Conservation (phyloP, 2,329 filamentous ascomycete genomes). For the Aspergillus ruber region DNA sequence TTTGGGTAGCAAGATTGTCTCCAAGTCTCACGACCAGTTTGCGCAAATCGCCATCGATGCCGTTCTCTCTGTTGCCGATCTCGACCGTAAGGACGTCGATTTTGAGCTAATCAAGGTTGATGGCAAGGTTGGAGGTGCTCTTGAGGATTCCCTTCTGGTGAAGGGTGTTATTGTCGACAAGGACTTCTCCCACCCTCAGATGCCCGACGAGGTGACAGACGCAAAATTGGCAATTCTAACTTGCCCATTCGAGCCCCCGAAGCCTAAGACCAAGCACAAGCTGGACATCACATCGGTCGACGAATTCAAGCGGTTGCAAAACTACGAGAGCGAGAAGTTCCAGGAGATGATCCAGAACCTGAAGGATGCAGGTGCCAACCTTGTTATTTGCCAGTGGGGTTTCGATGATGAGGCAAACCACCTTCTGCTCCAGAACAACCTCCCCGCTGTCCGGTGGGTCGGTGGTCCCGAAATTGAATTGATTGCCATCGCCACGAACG, state of each 20-base stretch:
- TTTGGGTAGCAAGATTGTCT: conserved; percentile 97
- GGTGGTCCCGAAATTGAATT: conserved; percentile 96
- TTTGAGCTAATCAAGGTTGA: conserved; percentile 99
- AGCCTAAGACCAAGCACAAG: conserved; percentile 99
- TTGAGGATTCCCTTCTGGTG: conserved; percentile 90
- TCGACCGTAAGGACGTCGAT: conserved; percentile 94
- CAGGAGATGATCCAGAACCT: conserved; percentile 98
- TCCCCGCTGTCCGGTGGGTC: conserved; percentile 96
- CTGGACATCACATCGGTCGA: conserved; percentile 95
- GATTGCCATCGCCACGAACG: conserved; percentile 97
- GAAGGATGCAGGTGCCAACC: conserved; percentile 93
- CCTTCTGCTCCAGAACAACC: conserved; percentile 86
- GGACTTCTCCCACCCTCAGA: conserved; percentile 98
- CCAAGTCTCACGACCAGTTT: conserved; percentile 97
- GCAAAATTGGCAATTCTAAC: conserved; percentile 97
- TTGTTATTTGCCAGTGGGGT: conserved; percentile 98
- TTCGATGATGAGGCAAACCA: conserved; percentile 99
- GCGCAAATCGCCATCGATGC: conserved; percentile 95
- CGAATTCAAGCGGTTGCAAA: conserved; percentile 96
- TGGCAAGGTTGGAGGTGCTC: conserved; percentile 87
- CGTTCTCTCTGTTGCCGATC: conserved; percentile 89
- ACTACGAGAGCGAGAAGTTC: conserved; percentile 93
- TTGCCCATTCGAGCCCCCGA: conserved; percentile 96
- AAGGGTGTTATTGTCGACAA: conserved; percentile 99
- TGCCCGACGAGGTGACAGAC: conserved; percentile 90